Evolutionary conservation across 495 filamentous ascomycete species (phyloP).

Genomic region (Penicillium psychrofluorescens): DNA sequence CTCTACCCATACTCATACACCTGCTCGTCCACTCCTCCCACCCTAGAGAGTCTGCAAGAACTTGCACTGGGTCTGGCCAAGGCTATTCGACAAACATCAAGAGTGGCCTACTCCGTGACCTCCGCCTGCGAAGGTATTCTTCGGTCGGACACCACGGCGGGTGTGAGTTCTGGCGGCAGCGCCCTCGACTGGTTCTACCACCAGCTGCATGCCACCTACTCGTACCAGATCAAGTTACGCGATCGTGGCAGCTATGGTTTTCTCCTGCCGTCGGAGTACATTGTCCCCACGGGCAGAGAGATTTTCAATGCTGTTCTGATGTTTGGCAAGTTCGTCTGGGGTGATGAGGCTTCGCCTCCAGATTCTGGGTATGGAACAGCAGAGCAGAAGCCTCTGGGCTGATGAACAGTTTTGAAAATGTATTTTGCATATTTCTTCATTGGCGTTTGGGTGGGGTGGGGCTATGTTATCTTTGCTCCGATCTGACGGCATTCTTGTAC

Average conservation of each 20-base stretch:
- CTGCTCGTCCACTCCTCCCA: conserved; percentile 69
- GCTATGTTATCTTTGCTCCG: neutral
- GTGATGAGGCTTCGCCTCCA: conserved; percentile 14
- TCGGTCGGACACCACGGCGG: conserved; percentile 30
- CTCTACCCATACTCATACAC: conserved; percentile 88
- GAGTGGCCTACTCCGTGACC: conserved; percentile 68
- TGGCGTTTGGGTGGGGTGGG: conserved; percentile 3
- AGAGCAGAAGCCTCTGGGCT: conserved; percentile 14
- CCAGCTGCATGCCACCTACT: conserved; percentile 69
- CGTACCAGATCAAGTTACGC: conserved; percentile 91
- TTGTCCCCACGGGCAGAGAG: conserved; percentile 85
- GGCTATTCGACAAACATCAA: conserved; percentile 69
- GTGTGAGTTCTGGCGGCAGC: conserved; percentile 59
- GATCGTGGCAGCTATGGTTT: conserved; percentile 96
- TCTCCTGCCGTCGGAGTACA: conserved; percentile 77
- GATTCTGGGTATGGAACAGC: conserved; percentile 2
- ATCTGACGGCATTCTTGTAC: no score
- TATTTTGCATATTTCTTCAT: conserved; percentile 1
- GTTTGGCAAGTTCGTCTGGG: conserved; percentile 67
- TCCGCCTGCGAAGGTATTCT: conserved; percentile 86
- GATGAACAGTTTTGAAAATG: neutral
- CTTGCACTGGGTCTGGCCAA: conserved; percentile 85
- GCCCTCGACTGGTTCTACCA: conserved; percentile 97
- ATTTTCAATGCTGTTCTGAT: conserved; percentile 73
- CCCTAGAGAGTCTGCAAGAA: conserved; percentile 85